Conservation (phyloP, 1,284 basidiomycete genomes). For the Caloboletus firmus region DNA sequence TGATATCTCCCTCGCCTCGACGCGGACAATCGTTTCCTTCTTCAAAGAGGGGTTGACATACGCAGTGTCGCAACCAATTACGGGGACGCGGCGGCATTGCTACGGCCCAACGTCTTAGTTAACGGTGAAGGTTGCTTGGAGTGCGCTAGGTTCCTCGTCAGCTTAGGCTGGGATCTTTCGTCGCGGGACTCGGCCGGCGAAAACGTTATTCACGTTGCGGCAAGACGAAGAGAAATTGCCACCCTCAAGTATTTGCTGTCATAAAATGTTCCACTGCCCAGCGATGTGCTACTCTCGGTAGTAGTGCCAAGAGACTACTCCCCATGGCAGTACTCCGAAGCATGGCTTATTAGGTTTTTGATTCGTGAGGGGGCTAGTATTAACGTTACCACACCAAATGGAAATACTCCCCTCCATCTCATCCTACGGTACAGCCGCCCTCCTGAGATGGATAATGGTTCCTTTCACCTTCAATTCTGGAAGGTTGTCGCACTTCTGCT, state of each 20-base stretch:
- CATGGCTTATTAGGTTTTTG: background rate
- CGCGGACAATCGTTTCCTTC: background rate
- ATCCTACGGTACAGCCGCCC: background rate
- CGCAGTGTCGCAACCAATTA: too few relatives aligned
- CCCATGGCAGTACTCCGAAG: too few relatives aligned
- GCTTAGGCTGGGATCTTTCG: conserved; percentile 4
- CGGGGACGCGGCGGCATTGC: too few relatives aligned
- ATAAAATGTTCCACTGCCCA: background rate
- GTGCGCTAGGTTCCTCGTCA: background rate
- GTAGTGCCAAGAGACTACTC: too few relatives aligned
- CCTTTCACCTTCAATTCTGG: background rate
- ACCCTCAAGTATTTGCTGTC: conserved; percentile 1
- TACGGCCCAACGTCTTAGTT: too few relatives aligned
- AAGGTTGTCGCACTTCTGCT: background rate
- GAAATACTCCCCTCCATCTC: conserved; percentile 3
- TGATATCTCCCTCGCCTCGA: background rate
- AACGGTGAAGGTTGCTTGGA: background rate
- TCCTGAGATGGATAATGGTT: background rate
- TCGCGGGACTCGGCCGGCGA: background rate
- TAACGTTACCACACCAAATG: background rate
- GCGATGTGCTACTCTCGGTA: background rate
- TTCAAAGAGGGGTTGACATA: background rate
- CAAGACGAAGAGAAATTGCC: background rate
- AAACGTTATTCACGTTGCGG: background rate
- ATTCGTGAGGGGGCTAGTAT: background rate